Evolutionary conservation across 768 basidiomycete genomes (phyloP).

Genomic region (Leccinum aurantiacum): DNA sequence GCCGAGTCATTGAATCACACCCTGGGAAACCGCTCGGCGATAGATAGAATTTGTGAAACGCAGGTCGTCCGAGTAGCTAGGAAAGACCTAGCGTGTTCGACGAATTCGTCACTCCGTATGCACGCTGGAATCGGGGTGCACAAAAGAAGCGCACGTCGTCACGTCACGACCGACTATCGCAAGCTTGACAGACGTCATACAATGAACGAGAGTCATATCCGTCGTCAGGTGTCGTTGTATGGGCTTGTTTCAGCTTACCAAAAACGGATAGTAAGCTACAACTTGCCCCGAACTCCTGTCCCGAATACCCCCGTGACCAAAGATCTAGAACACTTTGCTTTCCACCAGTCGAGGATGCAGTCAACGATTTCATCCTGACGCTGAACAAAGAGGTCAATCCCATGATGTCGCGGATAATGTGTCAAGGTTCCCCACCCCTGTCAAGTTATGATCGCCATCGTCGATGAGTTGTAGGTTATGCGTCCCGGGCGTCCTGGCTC

Average conservation of each 20-base stretch:
- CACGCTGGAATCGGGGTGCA: background rate
- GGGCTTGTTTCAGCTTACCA: background rate
- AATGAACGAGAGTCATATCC: background rate
- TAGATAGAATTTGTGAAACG: slow-evolving; percentile 1
- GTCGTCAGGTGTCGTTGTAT: background rate
- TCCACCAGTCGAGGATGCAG: slow-evolving; percentile 69
- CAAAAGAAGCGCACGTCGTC: background rate
- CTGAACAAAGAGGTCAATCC: slow-evolving; percentile 27
- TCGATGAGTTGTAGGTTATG: slow-evolving; percentile 71
- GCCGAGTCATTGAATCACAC: background rate
- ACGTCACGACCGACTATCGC: background rate
- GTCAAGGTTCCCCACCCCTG: slow-evolving; percentile 41
- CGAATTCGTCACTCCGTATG: slow-evolving; percentile 2
- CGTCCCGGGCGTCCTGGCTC: slow-evolving; percentile 59
- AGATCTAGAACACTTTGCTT: slow-evolving; percentile 41
- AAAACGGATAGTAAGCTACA: slow-evolving; percentile 31
- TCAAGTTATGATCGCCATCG: slow-evolving; percentile 78
- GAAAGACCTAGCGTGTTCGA: background rate
- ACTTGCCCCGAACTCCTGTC: slow-evolving; percentile 51
- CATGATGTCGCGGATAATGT: background rate
- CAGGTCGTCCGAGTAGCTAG: slow-evolving; percentile 7
- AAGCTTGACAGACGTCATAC: background rate
- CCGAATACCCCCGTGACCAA: slow-evolving; percentile 65
- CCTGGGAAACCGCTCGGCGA: background rate
- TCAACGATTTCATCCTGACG: slow-evolving; percentile 67